Percentiles rank a stretch among this genome's conserved stretches.
phyloP scores from a whole-genome alignment of 495 filamentous ascomycete genomes.

The Chaetomium cochliodes region DNA sequence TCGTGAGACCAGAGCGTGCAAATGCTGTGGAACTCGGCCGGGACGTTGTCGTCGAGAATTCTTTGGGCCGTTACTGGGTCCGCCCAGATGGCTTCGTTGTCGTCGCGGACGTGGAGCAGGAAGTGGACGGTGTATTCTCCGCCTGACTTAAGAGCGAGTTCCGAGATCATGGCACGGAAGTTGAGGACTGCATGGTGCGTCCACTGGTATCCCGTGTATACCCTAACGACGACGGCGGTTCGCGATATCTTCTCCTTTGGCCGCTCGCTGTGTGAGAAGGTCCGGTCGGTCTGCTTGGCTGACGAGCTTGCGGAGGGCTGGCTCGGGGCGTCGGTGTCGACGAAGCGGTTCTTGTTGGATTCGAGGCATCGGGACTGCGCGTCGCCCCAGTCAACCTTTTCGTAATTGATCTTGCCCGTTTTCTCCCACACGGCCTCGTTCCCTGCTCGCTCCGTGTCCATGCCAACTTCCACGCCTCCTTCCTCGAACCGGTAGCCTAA shows the following conservation, averaged over 20 bases:
- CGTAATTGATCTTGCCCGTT: conserved; percentile 70
- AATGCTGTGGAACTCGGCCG: conserved; percentile 82
- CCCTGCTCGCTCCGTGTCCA: conserved; percentile 73
- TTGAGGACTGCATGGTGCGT: conserved; percentile 65
- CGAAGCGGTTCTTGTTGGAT: conserved; percentile 67
- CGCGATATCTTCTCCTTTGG: conserved; percentile 48
- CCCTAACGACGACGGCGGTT: conserved; percentile 70
- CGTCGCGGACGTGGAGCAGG: conserved; percentile 74
- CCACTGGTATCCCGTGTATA: conserved; percentile 69
- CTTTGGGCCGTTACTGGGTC: conserved; percentile 54
- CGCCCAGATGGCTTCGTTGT: conserved; percentile 62
- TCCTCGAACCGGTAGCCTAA: conserved; percentile 72
- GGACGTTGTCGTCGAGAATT: conserved; percentile 69
- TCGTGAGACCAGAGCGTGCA: conserved; percentile 89
- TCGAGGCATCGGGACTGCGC: conserved; percentile 67
- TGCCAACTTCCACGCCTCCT: conserved; percentile 74
- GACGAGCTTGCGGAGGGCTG: background rate
- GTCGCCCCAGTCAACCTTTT: conserved; percentile 69
- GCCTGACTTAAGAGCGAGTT: conserved; percentile 69
- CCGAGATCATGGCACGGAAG: conserved; percentile 76
- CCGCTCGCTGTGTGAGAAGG: conserved; percentile 23
- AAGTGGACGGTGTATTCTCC: conserved; percentile 79
- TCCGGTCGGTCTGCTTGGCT: background rate
- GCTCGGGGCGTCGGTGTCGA: conserved; percentile 22
- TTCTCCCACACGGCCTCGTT: conserved; percentile 68